Base-by-base conservation (phyloP, 371 early-diverging fungal genomes). In the Mucor piriformis region DNA sequence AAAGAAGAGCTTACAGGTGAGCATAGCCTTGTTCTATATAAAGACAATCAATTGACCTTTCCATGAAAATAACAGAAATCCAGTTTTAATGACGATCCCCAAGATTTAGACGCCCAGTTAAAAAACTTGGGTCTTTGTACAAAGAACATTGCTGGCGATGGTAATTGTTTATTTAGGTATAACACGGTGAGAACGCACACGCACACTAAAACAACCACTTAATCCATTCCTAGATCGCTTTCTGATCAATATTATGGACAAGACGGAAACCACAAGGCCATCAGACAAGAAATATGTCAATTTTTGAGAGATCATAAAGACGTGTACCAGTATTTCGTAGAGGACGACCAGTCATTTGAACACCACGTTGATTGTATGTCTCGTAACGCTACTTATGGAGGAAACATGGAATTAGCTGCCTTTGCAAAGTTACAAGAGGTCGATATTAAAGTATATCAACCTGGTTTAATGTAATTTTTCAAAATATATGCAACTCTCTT, bases 161-260 rank as follows among this genome's bases (percentile, higher is more conserved):
- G 94, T 51, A 93, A 95, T 75, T 95, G 95, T 67, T 69, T 92
- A 42, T 92, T 91, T 66, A 77, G 90, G 83, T 80, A 75, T n/a
- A n/a, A n/a, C n/a, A n/a, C n/a, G n/a, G n/a, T n/a, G n/a, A n/a
- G n/a, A 53, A 13, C n/a, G 50, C 25, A 2, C 24, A 38, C 37
- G 0, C 15, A 23, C 21, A 35, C 13, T 8, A 13, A 2, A 3
- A 46, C 11, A 21, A 15, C 13, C 8, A 23, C 18, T 11, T 46
- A 27, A 49, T 43, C 5, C 5, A 18, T 51, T 25, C 44, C 3
- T 29, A 83, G 91, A 12, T 82, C 92, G 0, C 76, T 93, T 23
- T 83, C 90, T 3, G 91, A 93, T 69, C 94, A 93, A 66, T 79
- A 74, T 18, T 69, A 83, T 44, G 92, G 92, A 2, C 69, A 63